Percentiles rank a stretch among this genome's conserved stretches.
phyloP scores from a whole-genome alignment of 129 eudicot species.

The Gnaphalium uliginosum region DNA sequence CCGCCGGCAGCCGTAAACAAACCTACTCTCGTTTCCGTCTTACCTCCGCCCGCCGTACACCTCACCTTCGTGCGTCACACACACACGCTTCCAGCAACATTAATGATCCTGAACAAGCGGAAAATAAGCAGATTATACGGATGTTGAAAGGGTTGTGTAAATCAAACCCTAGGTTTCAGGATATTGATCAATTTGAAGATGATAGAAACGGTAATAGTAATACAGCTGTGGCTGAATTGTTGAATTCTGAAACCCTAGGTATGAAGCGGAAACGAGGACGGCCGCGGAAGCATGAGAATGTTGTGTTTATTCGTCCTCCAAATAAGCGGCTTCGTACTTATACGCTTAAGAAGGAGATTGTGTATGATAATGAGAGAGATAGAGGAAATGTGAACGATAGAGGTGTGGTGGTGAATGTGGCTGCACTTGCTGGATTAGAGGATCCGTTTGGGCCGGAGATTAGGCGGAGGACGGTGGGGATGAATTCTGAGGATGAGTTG shows the following conservation, averaged over 20 bases:
- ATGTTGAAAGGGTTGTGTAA: conserved; percentile 57
- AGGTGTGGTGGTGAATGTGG: conserved; percentile 57
- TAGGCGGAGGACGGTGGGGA: conserved; percentile 56
- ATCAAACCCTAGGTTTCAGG: conserved; percentile 24
- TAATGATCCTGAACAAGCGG: conserved; percentile 55
- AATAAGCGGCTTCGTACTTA: background rate
- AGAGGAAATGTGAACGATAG: conserved; percentile 48
- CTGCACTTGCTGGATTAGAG: conserved; percentile 38
- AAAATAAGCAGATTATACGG: conserved; percentile 51
- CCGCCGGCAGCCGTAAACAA: conserved; percentile 87
- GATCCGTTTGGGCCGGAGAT: conserved; percentile 65
- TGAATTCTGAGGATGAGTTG: conserved; percentile 56
- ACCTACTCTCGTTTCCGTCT: conserved; percentile 90
- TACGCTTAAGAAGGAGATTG: conserved; percentile 35
- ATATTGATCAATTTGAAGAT: conserved; percentile 31
- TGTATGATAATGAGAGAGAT: conserved; percentile 51
- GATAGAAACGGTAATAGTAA: conserved; percentile 24
- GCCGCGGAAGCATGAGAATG: conserved; percentile 50
- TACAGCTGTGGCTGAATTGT: conserved; percentile 22
- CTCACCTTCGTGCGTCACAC: conserved; percentile 34
- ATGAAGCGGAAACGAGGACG: conserved; percentile 63
- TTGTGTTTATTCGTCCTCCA: conserved; percentile 25
- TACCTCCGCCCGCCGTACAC: conserved; percentile 57
- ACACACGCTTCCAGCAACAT: conserved; percentile 23
- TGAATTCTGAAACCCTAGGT: conserved; percentile 22